Conservation (phyloP, 805 yeast species). For the Yamadazyma laniorum region DNA sequence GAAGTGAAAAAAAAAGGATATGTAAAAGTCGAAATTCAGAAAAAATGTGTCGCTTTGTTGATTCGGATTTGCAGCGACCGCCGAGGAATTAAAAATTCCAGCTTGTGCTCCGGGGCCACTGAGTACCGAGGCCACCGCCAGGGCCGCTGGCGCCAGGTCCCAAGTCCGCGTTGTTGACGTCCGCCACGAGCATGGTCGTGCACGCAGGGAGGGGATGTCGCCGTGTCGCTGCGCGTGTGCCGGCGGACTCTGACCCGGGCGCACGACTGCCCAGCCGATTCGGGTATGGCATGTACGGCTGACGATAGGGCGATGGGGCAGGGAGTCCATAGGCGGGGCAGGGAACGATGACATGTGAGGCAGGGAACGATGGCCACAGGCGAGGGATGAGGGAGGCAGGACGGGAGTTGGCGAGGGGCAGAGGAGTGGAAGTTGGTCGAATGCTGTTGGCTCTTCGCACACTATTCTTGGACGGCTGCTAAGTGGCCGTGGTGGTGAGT, state of each 20-base stretch:
- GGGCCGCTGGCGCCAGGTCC: background rate
- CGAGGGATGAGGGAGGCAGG: too few species aligned
- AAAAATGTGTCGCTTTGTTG: conserved; percentile 4
- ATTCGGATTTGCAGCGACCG: conserved; percentile 12
- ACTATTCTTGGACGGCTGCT: too few species aligned
- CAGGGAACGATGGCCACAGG: too few species aligned
- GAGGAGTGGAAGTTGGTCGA: too few species aligned
- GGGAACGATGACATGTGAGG: too few species aligned
- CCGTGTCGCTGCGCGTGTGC: background rate
- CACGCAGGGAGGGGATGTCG: conserved; percentile 1
- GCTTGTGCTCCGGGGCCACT: background rate
- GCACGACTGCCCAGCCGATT: background rate
- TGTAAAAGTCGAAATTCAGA: conserved; percentile 1
- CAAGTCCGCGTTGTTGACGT: too few species aligned
- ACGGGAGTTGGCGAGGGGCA: too few species aligned
- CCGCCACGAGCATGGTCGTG: too few species aligned
- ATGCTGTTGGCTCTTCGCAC: too few species aligned
- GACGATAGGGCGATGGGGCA: background rate
- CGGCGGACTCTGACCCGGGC: background rate
- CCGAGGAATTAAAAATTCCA: conserved; percentile 11
- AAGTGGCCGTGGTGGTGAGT: too few species aligned
- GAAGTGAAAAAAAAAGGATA: conserved; percentile 2
- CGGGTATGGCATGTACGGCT: background rate
- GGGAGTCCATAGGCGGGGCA: too few species aligned
- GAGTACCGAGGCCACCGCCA: background rate